A percentile compares a stretch with the other conserved stretches of the same genome.
These are phyloP conservation scores for Schizosaccharomyces osmophilus DNA, from an alignment of 805 yeast species.

Conservation along the genomic window DNA sequence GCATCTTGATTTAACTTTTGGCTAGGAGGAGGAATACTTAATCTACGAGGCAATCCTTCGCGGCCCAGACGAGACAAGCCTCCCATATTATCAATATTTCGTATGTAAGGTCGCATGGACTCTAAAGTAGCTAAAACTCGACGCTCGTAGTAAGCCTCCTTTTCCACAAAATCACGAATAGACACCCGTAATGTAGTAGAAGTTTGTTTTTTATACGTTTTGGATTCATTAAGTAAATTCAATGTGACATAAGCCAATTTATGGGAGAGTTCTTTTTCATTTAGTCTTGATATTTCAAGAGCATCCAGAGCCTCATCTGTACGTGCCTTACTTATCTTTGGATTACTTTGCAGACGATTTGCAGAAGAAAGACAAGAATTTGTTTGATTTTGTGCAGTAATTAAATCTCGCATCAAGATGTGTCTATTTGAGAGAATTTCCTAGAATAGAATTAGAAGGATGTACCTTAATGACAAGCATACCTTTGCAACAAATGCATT, in stretches of 20 bases:
- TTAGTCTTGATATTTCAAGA: conserved; percentile 50
- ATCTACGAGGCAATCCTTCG: conserved; percentile 15
- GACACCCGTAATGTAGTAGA: conserved; percentile 29
- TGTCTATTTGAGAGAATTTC: conserved; percentile 86
- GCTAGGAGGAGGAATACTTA: not conserved
- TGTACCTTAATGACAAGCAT: not conserved
- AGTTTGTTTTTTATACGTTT: conserved; percentile 33
- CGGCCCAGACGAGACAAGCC: conserved; percentile 69
- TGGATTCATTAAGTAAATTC: conserved; percentile 56
- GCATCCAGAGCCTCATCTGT: conserved; percentile 74
- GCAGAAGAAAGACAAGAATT: conserved; percentile 48
- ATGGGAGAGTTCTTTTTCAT: conserved; percentile 50
- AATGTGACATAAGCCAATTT: conserved; percentile 65
- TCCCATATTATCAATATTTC: conserved; percentile 51
- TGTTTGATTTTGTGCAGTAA: conserved; percentile 54
- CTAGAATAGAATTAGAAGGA: not conserved
- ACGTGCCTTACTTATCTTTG: conserved; percentile 57
- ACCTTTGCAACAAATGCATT: conserved; percentile 63
- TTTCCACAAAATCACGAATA: conserved; percentile 36
- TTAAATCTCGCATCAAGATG: conserved; percentile 66
- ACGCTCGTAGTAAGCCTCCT: conserved; percentile 67
- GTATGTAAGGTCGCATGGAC: conserved; percentile 41
- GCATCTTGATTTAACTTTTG: not conserved
- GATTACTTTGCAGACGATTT: conserved; percentile 38
- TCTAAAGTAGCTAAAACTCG: conserved; percentile 53